Percentiles rank a stretch among this genome's conserved stretches.
These are phyloP conservation scores for Mycosphaerelloides madeirae DNA, from an alignment of 2,329 filamentous ascomycete genomes.

Conservation along the genomic window DNA sequence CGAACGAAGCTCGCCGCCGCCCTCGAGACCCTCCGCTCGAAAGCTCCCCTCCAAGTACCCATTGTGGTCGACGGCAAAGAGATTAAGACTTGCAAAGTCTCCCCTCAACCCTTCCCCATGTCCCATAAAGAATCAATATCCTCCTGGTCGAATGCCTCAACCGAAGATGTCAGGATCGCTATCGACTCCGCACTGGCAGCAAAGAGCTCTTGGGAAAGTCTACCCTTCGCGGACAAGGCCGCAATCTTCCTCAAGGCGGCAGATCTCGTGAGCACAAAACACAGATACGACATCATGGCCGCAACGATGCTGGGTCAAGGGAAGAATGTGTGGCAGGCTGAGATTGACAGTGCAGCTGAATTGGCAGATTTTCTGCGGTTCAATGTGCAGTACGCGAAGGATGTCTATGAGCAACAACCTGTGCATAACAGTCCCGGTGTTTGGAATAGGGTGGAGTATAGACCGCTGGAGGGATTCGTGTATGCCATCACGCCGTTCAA, in stretches of 20 bases:
- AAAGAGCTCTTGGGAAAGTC: conserved; percentile 76
- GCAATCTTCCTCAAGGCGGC: conserved; percentile 95
- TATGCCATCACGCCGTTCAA: conserved; percentile 95
- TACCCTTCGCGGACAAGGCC: conserved; percentile 86
- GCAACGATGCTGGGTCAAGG: conserved; percentile 94
- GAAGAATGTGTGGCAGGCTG: conserved; percentile 99
- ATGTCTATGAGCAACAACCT: conserved; percentile 84
- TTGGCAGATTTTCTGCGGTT: conserved; percentile 84
- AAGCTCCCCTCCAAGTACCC: conserved; percentile 70
- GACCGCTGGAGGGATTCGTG: conserved; percentile 88
- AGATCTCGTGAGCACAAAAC: conserved; percentile 84
- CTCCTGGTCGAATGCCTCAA: conserved; percentile 75
- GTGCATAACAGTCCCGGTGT: conserved; percentile 75
- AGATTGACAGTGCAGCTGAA: conserved; percentile 94
- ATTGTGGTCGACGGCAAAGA: conserved; percentile 73
- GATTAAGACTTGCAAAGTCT: conserved; percentile 56
- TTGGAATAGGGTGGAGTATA: conserved; percentile 89
- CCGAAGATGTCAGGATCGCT: conserved; percentile 69
- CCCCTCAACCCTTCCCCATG: conserved; percentile 75
- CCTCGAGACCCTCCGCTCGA: conserved; percentile 63
- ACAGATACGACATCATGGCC: conserved; percentile 95
- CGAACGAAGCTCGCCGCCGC: conserved; percentile 71
- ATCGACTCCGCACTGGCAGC: conserved; percentile 83
- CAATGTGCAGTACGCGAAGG: conserved; percentile 89
- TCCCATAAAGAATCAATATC: conserved; percentile 73